phyloP scores from a whole-genome alignment of 2,329 filamentous ascomycete species.

The Cucurbitaria berberidis region DNA sequence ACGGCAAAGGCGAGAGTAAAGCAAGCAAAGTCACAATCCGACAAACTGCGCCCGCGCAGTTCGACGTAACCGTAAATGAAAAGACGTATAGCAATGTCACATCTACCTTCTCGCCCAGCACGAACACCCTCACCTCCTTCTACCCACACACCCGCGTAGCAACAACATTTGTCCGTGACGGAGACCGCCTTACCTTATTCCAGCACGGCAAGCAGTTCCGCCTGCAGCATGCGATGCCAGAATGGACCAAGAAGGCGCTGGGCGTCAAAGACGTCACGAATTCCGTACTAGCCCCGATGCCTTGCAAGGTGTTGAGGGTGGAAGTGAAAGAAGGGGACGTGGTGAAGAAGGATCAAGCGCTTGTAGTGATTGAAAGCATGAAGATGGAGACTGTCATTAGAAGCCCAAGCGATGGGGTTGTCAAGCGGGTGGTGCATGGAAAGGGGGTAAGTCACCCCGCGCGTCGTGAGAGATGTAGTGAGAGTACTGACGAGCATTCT shows the following conservation, averaged over 20 bases:
- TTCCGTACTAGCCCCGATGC: conserved; percentile 92
- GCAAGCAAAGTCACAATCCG: conserved; percentile 57
- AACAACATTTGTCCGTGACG: conserved; percentile 74
- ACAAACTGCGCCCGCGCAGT: conserved; percentile 58
- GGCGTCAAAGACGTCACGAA: conserved; percentile 81
- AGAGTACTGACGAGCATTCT: neutral
- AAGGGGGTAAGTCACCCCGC: conserved; percentile 44
- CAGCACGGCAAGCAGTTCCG: conserved; percentile 67
- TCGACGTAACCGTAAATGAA: conserved; percentile 57
- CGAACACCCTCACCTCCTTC: conserved; percentile 69
- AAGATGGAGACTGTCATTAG: conserved; percentile 64
- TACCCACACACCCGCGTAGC: conserved; percentile 82
- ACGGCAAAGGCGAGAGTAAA: conserved; percentile 48
- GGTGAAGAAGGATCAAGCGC: conserved; percentile 83
- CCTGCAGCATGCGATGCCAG: conserved; percentile 64
- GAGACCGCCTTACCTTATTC: conserved; percentile 75
- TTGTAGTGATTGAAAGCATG: conserved; percentile 72
- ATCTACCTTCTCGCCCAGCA: conserved; percentile 53
- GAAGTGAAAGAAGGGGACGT: conserved; percentile 81
- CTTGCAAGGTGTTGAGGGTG: conserved; percentile 92
- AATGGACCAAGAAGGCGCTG: conserved; percentile 86
- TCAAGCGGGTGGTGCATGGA: conserved; percentile 57
- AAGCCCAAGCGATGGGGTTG: conserved; percentile 55
- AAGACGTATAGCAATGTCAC: conserved; percentile 53
- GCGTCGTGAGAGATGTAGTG: too few relatives aligned